A percentile compares a stretch with the other conserved stretches of the same genome.
phyloP scores from a whole-genome alignment of 805 yeast genomes.

The Lipomyces anomalus region DNA sequence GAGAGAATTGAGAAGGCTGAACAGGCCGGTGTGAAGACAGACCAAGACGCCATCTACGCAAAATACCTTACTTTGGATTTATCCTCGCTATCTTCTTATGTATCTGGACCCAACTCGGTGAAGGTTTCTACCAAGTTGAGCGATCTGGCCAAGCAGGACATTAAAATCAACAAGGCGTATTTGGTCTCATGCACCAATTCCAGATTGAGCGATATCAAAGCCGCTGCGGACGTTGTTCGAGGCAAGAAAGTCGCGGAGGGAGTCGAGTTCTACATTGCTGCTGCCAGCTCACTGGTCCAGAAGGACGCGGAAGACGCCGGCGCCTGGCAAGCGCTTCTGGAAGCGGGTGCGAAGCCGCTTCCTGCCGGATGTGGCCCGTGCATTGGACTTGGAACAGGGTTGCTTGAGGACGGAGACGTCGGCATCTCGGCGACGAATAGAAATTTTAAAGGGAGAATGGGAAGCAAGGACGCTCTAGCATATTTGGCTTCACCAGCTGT shows the following conservation, averaged over 20 bases:
- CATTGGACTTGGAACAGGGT: conserved; percentile 93
- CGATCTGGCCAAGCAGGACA: conserved; percentile 63
- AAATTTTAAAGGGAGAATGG: conserved; percentile 99
- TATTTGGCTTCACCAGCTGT: conserved; percentile 96
- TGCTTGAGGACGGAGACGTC: conserved; percentile 90
- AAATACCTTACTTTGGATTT: conserved; percentile 81
- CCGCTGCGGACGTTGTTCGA: conserved; percentile 84
- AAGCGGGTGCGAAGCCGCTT: conserved; percentile 89
- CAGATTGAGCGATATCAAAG: conserved; percentile 82
- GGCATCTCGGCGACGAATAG: conserved; percentile 98
- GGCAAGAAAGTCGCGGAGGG: conserved; percentile 80
- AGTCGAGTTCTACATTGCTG: conserved; percentile 95
- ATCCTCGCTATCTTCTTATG: conserved; percentile 72
- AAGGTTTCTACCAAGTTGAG: conserved; percentile 77
- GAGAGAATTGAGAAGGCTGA: conserved; percentile 46
- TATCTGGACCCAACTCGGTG: conserved; percentile 97
- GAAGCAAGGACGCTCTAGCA: conserved; percentile 92
- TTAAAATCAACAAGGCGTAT: conserved; percentile 88
- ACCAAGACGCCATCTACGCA: conserved; percentile 81
- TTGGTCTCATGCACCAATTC: conserved; percentile 97
- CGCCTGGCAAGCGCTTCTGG: conserved; percentile 83
- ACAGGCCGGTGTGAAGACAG: conserved; percentile 23
- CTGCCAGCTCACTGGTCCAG: conserved; percentile 92
- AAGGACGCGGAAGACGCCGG: conserved; percentile 85
- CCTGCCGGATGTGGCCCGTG: conserved; percentile 99